phyloP scores from a whole-genome alignment of 768 basidiomycete species.

The Austroboletus eburneus region DNA sequence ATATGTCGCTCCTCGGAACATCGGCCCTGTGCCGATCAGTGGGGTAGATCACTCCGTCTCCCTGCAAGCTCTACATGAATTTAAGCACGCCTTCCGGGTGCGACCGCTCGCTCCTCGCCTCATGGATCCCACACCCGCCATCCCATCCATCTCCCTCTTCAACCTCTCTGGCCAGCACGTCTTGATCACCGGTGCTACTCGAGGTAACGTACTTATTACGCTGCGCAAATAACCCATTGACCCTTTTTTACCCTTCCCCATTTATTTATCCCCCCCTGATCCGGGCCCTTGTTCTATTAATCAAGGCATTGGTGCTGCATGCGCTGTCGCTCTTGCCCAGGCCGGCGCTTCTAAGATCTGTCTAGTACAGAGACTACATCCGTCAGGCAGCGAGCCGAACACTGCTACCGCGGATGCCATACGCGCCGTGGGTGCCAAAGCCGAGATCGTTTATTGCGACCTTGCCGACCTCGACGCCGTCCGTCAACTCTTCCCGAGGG shows the following conservation, averaged over 20 bases:
- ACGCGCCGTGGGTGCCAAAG: constrained; percentile 32
- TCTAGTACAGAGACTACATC: constrained; percentile 43
- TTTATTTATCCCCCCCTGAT: constrained; percentile 14
- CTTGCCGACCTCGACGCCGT: constrained; percentile 48
- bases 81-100: constrained; percentile 16
- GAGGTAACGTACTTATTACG: constrained; percentile 49
- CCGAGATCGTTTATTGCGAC: constrained; percentile 52
- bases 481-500: constrained; percentile 43
- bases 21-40: constrained; percentile 33
- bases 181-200: constrained; percentile 76
- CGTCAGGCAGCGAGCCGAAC: constrained; percentile 33
- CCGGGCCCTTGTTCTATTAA: constrained; percentile 6
- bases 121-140: constrained; percentile 53
- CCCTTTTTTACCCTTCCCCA: constrained; percentile 5
- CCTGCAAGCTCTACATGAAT: constrained; percentile 11
- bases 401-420: constrained; percentile 35
- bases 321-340: constrained; percentile 51
- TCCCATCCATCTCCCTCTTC: constrained; percentile 57
- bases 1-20: constrained; percentile 15
- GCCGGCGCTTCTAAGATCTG: constrained; percentile 51
- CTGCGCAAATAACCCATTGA: constrained; percentile 13
- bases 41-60: constrained; percentile 21
- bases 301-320: constrained; percentile 53
- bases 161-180: constrained; percentile 61
- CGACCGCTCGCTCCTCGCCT: constrained; percentile 4